Evolutionary conservation across 2,329 filamentous ascomycete genomes (phyloP).

Genomic region (Claviceps citrina): DNA sequence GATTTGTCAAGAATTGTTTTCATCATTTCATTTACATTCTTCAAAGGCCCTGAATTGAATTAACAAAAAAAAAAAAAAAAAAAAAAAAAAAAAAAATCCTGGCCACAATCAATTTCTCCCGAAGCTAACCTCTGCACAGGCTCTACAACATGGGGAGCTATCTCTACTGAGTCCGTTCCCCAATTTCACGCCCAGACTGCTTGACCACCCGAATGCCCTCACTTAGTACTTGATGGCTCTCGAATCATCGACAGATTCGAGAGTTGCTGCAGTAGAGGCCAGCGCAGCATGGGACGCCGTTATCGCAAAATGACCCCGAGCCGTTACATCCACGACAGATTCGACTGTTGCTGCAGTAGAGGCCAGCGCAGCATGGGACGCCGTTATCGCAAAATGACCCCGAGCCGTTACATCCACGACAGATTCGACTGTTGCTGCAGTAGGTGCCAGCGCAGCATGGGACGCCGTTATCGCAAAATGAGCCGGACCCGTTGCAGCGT

Average conservation of each 20-base stretch:
- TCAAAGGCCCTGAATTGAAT: too few relatives aligned
- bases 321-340: background rate
- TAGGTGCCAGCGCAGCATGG: slow-evolving; percentile 5
- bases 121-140: too few relatives aligned
- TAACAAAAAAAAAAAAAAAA: background rate
- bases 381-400: slow-evolving; percentile 6
- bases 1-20: too few relatives aligned
- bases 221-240: background rate
- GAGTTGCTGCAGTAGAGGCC: slow-evolving; percentile 4
- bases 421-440: slow-evolving; percentile 4
- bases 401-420: slow-evolving; percentile 1
- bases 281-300: slow-evolving; percentile 6
- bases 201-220: too few relatives aligned
- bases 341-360: slow-evolving; percentile 2
- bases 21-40: too few relatives aligned
- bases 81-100: background rate
- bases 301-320: slow-evolving; percentile 2
- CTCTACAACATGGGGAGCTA: too few relatives aligned
- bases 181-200: too few relatives aligned
- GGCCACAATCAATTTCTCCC: too few relatives aligned
- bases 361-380: slow-evolving; percentile 4
- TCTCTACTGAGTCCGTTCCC: too few relatives aligned
- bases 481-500: slow-evolving; percentile 4
- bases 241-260: background rate
- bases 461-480: slow-evolving; percentile 7